Base-by-base conservation (phyloP, 805 yeast genomes). In the Ogataea siamensis region DNA sequence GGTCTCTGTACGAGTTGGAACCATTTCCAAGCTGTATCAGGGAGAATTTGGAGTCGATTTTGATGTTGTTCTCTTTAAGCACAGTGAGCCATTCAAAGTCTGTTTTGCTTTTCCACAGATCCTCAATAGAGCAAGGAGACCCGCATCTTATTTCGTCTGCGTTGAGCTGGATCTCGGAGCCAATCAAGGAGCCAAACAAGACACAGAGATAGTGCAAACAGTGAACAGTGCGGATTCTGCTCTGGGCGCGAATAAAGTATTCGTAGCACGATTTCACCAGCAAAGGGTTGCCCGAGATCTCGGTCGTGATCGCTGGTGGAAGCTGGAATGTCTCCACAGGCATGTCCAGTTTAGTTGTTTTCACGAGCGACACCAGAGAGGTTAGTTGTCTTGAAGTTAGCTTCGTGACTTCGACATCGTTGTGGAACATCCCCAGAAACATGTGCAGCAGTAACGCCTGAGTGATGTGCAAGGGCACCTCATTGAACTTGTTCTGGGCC, bases 1-100 rank as follows among this genome's bases (percentile, higher is more conserved):
- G 58, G 53, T 81, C 82, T 25, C 78, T 67, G 40, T 80, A 56
- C 16, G 62, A 49, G 39, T 66, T 70, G 34, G 68, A 73, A 18
- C 74, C 73, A 55, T 82, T 81, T 28, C 83, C 68, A 30, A 82
- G 46, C 37, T 74, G 75, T 20, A 79, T 74, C 17, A 82, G 59
- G 0, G 76, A 59, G 49, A 71, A 73, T 50, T 76, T 75, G 2
- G 80, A 73, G 45, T 75, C 79, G 35, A 77, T 54, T 2, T 47
- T 50, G n/a, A 74, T 53, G 20, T 65, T 60, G 34, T 66, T 59
- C 11, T 54, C 53, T 1, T 52, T 50, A 31, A 76, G 46, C 11
- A 67, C 44, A 4, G 51, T 46, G 28, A 65, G 54, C 91, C 91
- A 84, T 38, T 73, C 75, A 2, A 48, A 38, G 5, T 73, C 56